Percentiles rank a stretch among this genome's conserved stretches.
Evolutionary conservation across 2,329 filamentous ascomycete genomes (phyloP).

Genomic region (Aspergillus quadrilineatus): DNA sequence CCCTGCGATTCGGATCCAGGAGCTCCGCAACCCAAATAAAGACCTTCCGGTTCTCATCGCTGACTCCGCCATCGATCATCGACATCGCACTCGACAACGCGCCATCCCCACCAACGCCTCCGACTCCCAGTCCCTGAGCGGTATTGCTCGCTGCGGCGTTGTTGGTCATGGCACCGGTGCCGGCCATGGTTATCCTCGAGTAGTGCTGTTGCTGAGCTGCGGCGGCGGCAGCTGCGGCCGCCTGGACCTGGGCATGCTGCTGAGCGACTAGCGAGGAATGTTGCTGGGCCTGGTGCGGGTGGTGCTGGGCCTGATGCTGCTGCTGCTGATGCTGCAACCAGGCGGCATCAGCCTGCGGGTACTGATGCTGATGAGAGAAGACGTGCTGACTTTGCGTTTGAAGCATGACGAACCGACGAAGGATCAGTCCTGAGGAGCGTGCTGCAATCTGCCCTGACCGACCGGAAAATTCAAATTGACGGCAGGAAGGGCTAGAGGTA

Average conservation of each 20-base stretch:
- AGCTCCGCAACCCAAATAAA: constrained; percentile 90
- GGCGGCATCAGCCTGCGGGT: constrained; percentile 47
- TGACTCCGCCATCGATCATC: constrained; percentile 65
- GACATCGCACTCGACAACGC: constrained; percentile 33
- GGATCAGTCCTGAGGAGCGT: constrained; percentile 26
- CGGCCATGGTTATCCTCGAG: constrained; percentile 68
- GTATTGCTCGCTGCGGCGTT: constrained; percentile 49
- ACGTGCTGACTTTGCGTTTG: constrained; percentile 59
- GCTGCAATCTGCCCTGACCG: constrained; percentile 20
- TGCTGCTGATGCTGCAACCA: constrained; percentile 47
- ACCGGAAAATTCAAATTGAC: constrained; percentile 19
- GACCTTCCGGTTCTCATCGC: constrained; percentile 90
- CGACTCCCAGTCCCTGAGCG: constrained; percentile 37
- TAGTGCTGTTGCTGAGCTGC: constrained; percentile 59
- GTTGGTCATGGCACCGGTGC: constrained; percentile 57
- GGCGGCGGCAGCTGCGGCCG: constrained; percentile 42
- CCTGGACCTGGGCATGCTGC: constrained; percentile 57
- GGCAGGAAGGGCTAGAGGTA: constrained; percentile 10
- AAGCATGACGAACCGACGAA: constrained; percentile 41
- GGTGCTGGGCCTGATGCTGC: constrained; percentile 40
- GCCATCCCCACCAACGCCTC: constrained; percentile 50
- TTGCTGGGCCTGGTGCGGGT: constrained; percentile 41
- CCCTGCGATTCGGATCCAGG: constrained; percentile 80
- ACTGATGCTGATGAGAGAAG: constrained; percentile 60
- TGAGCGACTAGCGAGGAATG: constrained; percentile 48